These are phyloP conservation scores for Curvularia sp. DNA, from an alignment of 2,329 filamentous ascomycete genomes.

Conservation along the genomic window DNA sequence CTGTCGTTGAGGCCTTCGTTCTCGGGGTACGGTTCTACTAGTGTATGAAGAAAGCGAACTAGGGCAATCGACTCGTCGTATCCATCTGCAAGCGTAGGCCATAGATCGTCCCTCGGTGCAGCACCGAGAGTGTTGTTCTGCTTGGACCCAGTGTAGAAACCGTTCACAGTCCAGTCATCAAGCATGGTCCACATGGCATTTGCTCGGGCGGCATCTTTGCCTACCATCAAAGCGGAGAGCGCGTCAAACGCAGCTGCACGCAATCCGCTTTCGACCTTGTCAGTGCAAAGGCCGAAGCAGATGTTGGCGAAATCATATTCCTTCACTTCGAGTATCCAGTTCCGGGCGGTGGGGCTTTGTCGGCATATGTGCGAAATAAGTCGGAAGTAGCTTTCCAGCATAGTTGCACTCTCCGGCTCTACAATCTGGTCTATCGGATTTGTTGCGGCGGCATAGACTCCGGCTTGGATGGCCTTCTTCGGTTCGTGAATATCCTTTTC, in stretches of 20 bases:
- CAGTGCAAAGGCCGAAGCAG: conserved; percentile 79
- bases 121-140: conserved; percentile 34
- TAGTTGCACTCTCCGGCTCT: conserved; percentile 92
- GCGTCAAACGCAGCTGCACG: conserved; percentile 84
- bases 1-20: conserved; percentile 71
- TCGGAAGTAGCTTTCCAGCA: conserved; percentile 92
- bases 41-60: conserved; percentile 74
- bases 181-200: conserved; percentile 80
- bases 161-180: conserved; percentile 72
- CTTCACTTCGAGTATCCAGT: conserved; percentile 73
- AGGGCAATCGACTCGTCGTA: conserved; percentile 90
- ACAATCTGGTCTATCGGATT: conserved; percentile 65
- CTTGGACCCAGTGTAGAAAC: conserved; percentile 45
- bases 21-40: conserved; percentile 71
- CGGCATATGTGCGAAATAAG: conserved; percentile 82
- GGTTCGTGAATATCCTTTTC: conserved; percentile 78
- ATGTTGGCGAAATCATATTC: conserved; percentile 74
- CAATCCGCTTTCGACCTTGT: conserved; percentile 76
- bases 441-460: conserved; percentile 53
- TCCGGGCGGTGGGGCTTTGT: conserved; percentile 74
- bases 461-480: conserved; percentile 67
- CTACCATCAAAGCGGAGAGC: conserved; percentile 75
- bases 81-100: conserved; percentile 75
- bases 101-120: conserved; percentile 56
- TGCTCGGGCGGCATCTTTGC: conserved; percentile 72